A percentile compares a stretch with the other conserved stretches of the same genome.
Evolutionary conservation across 306 rosid genomes (phyloP).

Genomic region (Hippophae gyantsensis): DNA sequence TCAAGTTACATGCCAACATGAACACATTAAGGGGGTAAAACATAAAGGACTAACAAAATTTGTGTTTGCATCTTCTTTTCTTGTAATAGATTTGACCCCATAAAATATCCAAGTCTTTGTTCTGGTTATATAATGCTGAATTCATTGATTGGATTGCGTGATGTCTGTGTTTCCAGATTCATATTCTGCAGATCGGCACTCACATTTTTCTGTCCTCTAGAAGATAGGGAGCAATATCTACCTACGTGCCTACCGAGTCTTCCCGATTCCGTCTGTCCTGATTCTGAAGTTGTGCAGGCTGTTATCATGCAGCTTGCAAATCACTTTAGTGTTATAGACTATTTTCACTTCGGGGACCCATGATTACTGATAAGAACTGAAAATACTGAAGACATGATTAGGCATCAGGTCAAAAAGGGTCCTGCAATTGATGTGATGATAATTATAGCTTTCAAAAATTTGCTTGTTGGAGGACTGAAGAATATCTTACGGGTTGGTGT

Average conservation of each 20-base stretch:
- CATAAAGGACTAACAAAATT: too few relatives aligned
- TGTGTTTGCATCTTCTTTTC: too few relatives aligned
- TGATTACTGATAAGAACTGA: conserved; percentile 10
- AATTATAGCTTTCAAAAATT: not conserved
- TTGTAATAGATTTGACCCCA: not conserved
- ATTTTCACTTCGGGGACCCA: conserved; percentile 47
- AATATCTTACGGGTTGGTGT: conserved; percentile 17
- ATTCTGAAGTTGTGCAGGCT: conserved; percentile 53
- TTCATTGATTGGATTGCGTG: conserved; percentile 12
- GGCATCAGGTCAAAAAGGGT: not conserved
- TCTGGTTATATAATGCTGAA: not conserved
- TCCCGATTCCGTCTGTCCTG: conserved; percentile 53
- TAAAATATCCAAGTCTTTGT: conserved; percentile 2
- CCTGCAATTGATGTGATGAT: conserved; percentile 11
- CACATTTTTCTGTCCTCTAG: conserved; percentile 44
- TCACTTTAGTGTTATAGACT: conserved; percentile 54
- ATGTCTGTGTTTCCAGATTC: conserved; percentile 55
- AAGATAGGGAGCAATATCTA: conserved; percentile 46
- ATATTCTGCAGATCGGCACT: conserved; percentile 84
- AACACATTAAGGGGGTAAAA: too few relatives aligned
- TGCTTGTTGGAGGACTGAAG: conserved; percentile 19
- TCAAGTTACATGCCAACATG: too few relatives aligned
- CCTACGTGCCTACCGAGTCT: conserved; percentile 79
- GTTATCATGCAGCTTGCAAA: conserved; percentile 63
- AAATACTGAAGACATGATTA: too few relatives aligned